Evolutionary conservation across 2,329 filamentous ascomycete species (phyloP).

Genomic region (Rhynchosporium secalis): DNA sequence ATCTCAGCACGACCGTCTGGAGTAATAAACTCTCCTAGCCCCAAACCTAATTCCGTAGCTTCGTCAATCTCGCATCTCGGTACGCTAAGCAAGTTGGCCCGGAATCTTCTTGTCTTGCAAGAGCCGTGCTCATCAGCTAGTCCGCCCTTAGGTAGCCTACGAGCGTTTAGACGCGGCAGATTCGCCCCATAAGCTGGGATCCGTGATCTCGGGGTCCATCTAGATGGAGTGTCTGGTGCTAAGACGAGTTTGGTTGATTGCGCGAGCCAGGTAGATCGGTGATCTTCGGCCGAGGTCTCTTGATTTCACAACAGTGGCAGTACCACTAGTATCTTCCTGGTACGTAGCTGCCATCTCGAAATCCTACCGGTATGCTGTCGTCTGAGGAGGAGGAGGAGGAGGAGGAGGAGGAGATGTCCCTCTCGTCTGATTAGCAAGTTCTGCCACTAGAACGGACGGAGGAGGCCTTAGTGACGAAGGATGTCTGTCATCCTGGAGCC

Average conservation of each 20-base stretch:
- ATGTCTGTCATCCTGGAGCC: not conserved
- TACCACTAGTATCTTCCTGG: no score
- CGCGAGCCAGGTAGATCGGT: not conserved
- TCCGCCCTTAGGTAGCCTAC: not conserved
- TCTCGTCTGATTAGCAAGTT: slow-evolving; percentile 11
- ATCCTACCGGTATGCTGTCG: not conserved
- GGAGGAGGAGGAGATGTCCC: not conserved
- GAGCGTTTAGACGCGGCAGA: slow-evolving; percentile 7
- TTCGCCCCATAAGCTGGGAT: not conserved
- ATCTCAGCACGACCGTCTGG: not conserved
- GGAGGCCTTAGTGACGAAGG: not conserved
- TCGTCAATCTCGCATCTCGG: not conserved
- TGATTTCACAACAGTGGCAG: not conserved
- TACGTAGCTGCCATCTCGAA: not conserved
- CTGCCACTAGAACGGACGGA: not conserved
- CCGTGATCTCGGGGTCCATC: not conserved
- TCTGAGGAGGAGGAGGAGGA: not conserved
- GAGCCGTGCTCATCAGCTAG: not conserved
- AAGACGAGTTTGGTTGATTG: not conserved
- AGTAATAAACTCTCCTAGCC: not conserved
- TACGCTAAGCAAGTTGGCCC: not conserved
- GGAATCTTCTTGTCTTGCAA: not conserved
- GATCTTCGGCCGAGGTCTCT: not conserved
- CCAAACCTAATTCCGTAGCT: slow-evolving; percentile 2
- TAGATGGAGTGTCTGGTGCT: not conserved